These are phyloP conservation scores for Oryza coarctata DNA, from an alignment of 176 grass and related monocot species.

Conservation along the genomic window DNA sequence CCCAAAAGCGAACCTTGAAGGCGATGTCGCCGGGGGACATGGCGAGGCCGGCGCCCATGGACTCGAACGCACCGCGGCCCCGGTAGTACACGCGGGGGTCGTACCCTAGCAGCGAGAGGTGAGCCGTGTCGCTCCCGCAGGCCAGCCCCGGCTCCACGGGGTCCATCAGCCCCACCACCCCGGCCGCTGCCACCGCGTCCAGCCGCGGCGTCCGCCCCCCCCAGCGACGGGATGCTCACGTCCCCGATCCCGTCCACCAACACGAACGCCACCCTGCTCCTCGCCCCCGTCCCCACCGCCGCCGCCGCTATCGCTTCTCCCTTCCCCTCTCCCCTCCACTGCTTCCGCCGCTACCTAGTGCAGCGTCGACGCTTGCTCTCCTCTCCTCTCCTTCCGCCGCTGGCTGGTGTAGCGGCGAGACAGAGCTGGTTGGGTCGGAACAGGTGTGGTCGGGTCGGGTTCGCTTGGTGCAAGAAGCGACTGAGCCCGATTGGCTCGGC, in stretches of 20 bases:
- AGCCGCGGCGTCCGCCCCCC: constrained; percentile 39
- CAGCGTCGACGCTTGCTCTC: too few species aligned
- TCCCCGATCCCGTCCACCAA: constrained; percentile 86
- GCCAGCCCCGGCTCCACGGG: constrained; percentile 82
- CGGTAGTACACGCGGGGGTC: constrained; percentile 88
- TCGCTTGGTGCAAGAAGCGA: constrained; percentile 28
- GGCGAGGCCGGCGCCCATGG: constrained; percentile 87
- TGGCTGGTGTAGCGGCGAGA: background rate
- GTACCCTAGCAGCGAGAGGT: constrained; percentile 88
- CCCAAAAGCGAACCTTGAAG: constrained; percentile 56
- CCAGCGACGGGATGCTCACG: constrained; percentile 59
- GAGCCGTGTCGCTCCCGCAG: constrained; percentile 93
- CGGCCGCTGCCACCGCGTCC: constrained; percentile 70
- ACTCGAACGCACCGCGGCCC: constrained; percentile 90
- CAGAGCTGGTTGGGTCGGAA: background rate
- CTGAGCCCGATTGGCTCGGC: background rate
- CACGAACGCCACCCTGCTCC: constrained; percentile 66
- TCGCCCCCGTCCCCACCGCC: constrained; percentile 5
- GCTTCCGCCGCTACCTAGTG: background rate
- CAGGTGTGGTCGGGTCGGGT: background rate
- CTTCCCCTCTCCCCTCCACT: background rate
- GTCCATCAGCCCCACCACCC: constrained; percentile 89
- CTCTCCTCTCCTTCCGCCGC: background rate
- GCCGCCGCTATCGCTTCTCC: background rate
- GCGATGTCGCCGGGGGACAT: constrained; percentile 97